phyloP scores from a whole-genome alignment of 805 yeast genomes.

The Yamadazyma olivae region DNA sequence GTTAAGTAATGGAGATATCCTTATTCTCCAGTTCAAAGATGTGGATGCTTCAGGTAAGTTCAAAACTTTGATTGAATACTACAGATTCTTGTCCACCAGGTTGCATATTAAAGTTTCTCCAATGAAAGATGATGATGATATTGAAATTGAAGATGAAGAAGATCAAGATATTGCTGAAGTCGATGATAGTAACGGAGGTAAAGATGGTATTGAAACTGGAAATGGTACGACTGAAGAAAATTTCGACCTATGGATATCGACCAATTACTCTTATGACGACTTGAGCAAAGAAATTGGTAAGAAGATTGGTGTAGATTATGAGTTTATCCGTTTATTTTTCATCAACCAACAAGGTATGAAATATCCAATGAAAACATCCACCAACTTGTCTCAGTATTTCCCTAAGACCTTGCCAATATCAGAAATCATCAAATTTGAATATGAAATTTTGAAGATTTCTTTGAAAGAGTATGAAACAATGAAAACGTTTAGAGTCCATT shows the following conservation, averaged over 20 bases:
- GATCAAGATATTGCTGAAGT: constrained; percentile 11
- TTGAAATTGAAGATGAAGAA: constrained; percentile 48
- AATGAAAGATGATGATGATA: constrained; percentile 33
- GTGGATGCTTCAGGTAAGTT: constrained; percentile 9
- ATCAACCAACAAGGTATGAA: constrained; percentile 56
- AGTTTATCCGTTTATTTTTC: constrained; percentile 63
- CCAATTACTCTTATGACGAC: constrained; percentile 53
- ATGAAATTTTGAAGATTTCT: constrained; percentile 74
- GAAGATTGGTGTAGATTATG: constrained; percentile 52
- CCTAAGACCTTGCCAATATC: constrained; percentile 43
- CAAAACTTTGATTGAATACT: constrained; percentile 42
- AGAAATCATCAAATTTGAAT: constrained; percentile 51
- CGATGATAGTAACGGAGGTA: constrained; percentile 29
- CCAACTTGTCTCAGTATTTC: constrained; percentile 39
- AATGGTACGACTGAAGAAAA: constrained; percentile 15
- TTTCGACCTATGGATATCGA: constrained; percentile 69
- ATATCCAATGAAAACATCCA: constrained; percentile 39
- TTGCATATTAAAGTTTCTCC: constrained; percentile 49
- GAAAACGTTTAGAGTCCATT: constrained; percentile 60
- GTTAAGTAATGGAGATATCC: constrained; percentile 65
- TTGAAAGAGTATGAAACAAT: constrained; percentile 75
- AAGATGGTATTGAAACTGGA: constrained; percentile 8
- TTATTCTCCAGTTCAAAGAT: constrained; percentile 31
- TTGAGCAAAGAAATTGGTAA: constrained; percentile 62
- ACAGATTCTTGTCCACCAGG: constrained; percentile 55